Conservation (phyloP, 306 rosid genomes). For the peach (Prunus persica) region Prunus_persica_NCBIv2 NC_034013.1:16497501-16498000, state of each 20-base stretch:
- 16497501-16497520: too few relatives aligned
- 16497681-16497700: constrained; percentile 11
- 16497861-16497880: not conserved
- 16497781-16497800: not conserved
- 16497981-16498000: constrained; percentile 2
- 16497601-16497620: too few relatives aligned
- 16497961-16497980: constrained; percentile 50
- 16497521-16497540: too few relatives aligned
- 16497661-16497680: constrained; percentile 7
- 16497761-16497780: not conserved
- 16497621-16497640: too few relatives aligned
- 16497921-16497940: constrained; percentile 28
- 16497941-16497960: constrained; percentile 84
- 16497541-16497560: too few relatives aligned
- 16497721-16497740: not conserved
- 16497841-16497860: not conserved
- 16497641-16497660: constrained; percentile 12
- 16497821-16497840: not conserved
- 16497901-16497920: not conserved
- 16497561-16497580: too few relatives aligned
- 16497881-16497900: constrained; percentile 3
- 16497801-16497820: not conserved
- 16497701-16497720: constrained; percentile 10
- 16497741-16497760: not conserved
- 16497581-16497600: too few relatives aligned